Evolutionary conservation across 108 stramenopile species (phyloP).

Genomic region (Schizochytrium sp.): DNA sequence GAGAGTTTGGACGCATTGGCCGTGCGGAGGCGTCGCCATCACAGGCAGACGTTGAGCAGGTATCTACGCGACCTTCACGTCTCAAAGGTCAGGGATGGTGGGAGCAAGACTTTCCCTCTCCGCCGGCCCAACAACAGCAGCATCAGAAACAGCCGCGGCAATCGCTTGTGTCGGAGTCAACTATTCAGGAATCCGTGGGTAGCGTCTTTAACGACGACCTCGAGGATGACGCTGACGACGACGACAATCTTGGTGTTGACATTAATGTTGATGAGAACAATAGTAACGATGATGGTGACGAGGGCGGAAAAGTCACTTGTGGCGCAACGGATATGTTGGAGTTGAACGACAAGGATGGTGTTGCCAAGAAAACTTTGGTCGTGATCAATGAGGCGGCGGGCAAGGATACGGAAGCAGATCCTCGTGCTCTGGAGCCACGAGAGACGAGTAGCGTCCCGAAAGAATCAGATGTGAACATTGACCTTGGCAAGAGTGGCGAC

Average conservation of each 20-base stretch:
- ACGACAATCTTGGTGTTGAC: neutral
- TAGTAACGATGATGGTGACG: neutral
- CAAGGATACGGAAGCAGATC: too few relatives aligned
- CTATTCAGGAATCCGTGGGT: too few relatives aligned
- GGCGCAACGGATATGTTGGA: too few relatives aligned
- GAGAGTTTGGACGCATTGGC: neutral
- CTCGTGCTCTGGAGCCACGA: too few relatives aligned
- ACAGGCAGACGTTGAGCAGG: too few relatives aligned
- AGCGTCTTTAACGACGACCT: neutral
- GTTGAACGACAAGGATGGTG: too few relatives aligned
- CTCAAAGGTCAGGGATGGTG: slow-evolving; percentile 3
- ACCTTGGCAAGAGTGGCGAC: too few relatives aligned
- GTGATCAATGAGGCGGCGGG: too few relatives aligned
- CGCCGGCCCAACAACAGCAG: neutral
- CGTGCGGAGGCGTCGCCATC: neutral
- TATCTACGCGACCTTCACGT: neutral
- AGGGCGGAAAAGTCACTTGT: neutral
- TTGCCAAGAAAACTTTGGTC: too few relatives aligned
- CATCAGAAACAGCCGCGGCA: neutral
- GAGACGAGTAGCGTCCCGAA: too few relatives aligned
- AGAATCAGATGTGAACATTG: too few relatives aligned
- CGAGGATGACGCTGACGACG: neutral
- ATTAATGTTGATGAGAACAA: neutral
- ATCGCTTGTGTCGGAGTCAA: neutral
- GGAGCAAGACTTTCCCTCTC: neutral